Percentiles rank a stretch among this genome's conserved stretches.
Evolutionary conservation across 2,329 filamentous ascomycete species (phyloP).

Genomic region (Pezicula carpinea): DNA sequence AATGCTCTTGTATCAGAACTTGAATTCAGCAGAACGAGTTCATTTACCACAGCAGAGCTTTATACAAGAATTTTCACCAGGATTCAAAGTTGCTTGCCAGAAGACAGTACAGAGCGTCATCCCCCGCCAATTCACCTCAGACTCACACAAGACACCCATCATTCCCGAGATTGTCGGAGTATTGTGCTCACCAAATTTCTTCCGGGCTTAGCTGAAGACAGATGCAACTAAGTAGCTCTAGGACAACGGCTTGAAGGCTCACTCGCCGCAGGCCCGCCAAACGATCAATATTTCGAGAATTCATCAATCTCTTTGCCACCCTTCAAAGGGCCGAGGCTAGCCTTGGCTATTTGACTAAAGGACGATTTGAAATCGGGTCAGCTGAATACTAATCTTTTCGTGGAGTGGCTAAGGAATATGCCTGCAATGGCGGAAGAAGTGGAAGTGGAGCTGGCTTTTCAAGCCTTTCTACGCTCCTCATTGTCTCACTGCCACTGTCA

Average conservation of each 20-base stretch:
- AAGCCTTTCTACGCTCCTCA: slow-evolving; percentile 4
- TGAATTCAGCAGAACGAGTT: slow-evolving; percentile 43
- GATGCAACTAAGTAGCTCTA: too few relatives aligned
- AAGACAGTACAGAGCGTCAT: neutral
- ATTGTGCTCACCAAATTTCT: too few relatives aligned
- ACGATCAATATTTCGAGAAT: too few relatives aligned
- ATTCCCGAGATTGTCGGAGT: too few relatives aligned
- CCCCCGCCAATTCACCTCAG: too few relatives aligned
- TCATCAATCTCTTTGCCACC: too few relatives aligned
- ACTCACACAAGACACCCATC: too few relatives aligned
- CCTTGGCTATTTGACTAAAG: slow-evolving; percentile 2
- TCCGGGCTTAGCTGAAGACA: too few relatives aligned
- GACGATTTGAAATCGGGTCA: neutral
- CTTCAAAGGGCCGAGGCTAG: neutral
- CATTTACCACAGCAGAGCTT: slow-evolving; percentile 40
- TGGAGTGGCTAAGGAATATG: slow-evolving; percentile 2
- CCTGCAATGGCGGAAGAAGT: slow-evolving; percentile 1
- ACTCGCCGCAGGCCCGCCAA: too few relatives aligned
- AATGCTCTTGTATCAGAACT: slow-evolving; percentile 39
- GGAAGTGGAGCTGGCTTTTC: slow-evolving; percentile 6
- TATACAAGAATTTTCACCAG: slow-evolving; percentile 9
- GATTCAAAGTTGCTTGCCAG: slow-evolving; percentile 2
- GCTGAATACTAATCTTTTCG: neutral
- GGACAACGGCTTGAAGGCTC: too few relatives aligned
- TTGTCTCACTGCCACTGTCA: slow-evolving; percentile 2